Evolutionary conservation across 306 rosid species (phyloP), one percentile per base, ranked within the genome.

Genomic region (Glycine latifolia): DNA sequence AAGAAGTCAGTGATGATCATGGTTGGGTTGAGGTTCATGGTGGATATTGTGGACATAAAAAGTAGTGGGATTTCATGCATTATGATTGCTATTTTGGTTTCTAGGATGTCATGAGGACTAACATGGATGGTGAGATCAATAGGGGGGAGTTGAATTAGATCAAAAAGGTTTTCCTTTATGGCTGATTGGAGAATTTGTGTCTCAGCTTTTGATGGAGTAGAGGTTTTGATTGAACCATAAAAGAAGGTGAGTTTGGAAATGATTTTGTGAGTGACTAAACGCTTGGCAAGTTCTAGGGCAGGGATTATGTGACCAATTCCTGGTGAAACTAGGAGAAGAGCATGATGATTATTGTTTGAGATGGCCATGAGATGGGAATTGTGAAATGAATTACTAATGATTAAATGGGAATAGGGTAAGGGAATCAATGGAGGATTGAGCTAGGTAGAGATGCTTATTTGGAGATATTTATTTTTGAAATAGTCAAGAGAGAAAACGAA

Each of bases 301-400:
- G 81, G 81, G 33, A 63, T 76, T 4, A 76, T n/a, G 62, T 76
- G 81, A 48, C 81, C 81, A 62, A 76, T 48, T 5, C 81, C 81
- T 31, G 81, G 81, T 47, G 62, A 16, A 9, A 17, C 10, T 0
- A 76, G 17, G 8, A 76, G 0, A 33, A 58, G 49, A 33, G 81
- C 73, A 33, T 76, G 73, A 63, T 37, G 41, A 37, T 37, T 37
- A 0, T 35, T 9, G 37, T 37, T 63, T 31, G 72, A 62, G 39
- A n/a, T 31, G 5, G 80, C 35, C 80, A 76, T 76, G 44, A 13
- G 10, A 12, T 2, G 3, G 41, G 41, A 37, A 37, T 37, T 3
- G 4, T 62, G 17, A 31, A 72, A 11, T 14, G 52, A 67, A 67
- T n/a, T n/a, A 67, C 11, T 60, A 60, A 14, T 37, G 50, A 8